Evolutionary conservation across 2,329 filamentous ascomycete species (phyloP).

Genomic region (Fragosphaeria purpurea): DNA sequence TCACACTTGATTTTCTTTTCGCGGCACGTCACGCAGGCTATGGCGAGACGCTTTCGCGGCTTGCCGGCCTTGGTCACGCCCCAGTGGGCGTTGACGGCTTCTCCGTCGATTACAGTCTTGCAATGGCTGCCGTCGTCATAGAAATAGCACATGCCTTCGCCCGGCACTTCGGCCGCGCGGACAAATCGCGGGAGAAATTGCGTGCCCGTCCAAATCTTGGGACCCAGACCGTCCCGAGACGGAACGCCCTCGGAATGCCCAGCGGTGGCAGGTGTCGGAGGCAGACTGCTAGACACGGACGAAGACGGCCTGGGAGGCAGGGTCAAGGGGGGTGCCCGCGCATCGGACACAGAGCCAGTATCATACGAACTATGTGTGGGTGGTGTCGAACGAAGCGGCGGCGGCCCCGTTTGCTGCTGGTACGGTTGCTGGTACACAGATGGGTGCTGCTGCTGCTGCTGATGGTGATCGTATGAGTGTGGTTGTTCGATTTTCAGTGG

Average conservation of each 20-base stretch:
- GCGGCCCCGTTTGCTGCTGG: background rate
- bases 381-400: background rate
- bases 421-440: background rate
- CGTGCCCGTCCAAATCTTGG: slow-evolving; percentile 60
- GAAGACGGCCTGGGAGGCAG: background rate
- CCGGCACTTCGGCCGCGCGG: slow-evolving; percentile 55
- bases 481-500: background rate
- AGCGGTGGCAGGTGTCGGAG: slow-evolving; percentile 4
- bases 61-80: slow-evolving; percentile 91
- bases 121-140: slow-evolving; percentile 79
- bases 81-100: slow-evolving; percentile 83
- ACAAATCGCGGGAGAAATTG: slow-evolving; percentile 59
- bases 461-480: background rate
- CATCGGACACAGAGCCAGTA: background rate
- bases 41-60: slow-evolving; percentile 79
- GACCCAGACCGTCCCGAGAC: slow-evolving; percentile 51
- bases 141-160: slow-evolving; percentile 73
- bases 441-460: background rate
- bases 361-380: too few species aligned
- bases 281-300: background rate
- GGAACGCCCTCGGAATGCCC: slow-evolving; percentile 35
- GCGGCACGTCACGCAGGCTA: slow-evolving; percentile 85
- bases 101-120: slow-evolving; percentile 75
- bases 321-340: background rate
- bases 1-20: slow-evolving; percentile 99